Conservation (phyloP, 2,329 filamentous ascomycete genomes). For the Verticillium nubilum region DNA sequence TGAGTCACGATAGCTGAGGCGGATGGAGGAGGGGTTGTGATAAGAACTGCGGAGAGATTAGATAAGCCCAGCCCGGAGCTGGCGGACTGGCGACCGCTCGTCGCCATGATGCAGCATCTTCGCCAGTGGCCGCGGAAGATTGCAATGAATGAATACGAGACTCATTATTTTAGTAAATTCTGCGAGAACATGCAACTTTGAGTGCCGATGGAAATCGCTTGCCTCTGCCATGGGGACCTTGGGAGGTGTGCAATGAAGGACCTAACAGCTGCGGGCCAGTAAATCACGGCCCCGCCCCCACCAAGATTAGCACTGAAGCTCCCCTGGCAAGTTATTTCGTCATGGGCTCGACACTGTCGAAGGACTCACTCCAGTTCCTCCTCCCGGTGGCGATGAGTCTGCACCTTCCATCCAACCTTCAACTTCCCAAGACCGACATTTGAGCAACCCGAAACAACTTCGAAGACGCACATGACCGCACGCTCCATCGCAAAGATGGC, state of each 20-base stretch:
- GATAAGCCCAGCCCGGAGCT: no score
- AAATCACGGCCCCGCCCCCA: neutral
- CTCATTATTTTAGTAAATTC: no score
- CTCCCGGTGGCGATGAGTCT: neutral
- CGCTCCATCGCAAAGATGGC: neutral
- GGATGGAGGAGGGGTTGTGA: neutral
- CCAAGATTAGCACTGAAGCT: neutral
- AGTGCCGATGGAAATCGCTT: neutral
- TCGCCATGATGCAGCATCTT: no score
- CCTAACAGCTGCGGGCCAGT: neutral
- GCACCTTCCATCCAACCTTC: neutral
- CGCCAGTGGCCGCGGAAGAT: no score
- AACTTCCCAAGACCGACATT: neutral
- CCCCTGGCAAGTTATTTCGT: conserved; percentile 3
- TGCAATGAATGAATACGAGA: no score
- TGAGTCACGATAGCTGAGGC: neutral
- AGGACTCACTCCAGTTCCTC: neutral
- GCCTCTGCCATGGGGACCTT: no score
- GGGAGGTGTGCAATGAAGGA: no score
- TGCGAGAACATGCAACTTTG: no score
- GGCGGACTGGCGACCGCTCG: no score
- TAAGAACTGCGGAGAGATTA: neutral
- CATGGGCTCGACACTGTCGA: conserved; percentile 4
- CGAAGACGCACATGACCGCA: neutral
- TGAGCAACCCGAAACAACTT: neutral